Base-by-base conservation (phyloP, 345 rosid genomes). In the Populus alba region DNA sequence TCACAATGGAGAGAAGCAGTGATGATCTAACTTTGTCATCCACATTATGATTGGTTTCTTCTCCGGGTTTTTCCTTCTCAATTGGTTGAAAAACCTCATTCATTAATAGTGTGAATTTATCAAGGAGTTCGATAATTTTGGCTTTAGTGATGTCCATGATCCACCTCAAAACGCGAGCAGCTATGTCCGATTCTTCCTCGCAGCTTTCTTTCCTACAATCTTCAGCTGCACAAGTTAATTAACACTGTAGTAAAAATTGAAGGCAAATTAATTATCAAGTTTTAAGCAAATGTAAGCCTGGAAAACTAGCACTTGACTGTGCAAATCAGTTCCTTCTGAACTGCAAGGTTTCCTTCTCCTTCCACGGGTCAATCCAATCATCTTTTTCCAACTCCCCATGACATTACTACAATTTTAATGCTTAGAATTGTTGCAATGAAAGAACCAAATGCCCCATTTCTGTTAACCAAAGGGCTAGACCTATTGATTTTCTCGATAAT, bases 1-100 rank as follows among this genome's bases (percentile, higher is more conserved):
- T 85, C 27, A 83, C 80, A 41, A 89, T 68, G 0, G 92, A 82
- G 29, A 88, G 87, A 61, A 89, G 57, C 65, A 88, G 66, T 0
- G 92, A 88, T 2, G 89, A 89, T 39, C 70, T 45, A 37, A 85
- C 71, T 70, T 70, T 81, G 9, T 88, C 88, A 0, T 86, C 81
- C 29, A 81, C 7, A 5, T 76, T 45, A 5, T 76, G 86, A 3
- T n/a, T 23, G 27, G 69, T 66, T 66, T 67, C 84, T 59, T 79
- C 70, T 25, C 65, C 8, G 16, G 51, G 69, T 25, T 38, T 69
- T 49, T 67, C 41, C 6, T 22, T 67, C 55, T 59, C 87, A 8
- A 18, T 9, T 51, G 77, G 68, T 76, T 66, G 72, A 66, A 84
- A 83, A 13, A 85, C 45, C 57, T 83, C 83, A 8, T 78, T 78